A percentile compares a stretch with the other conserved stretches of the same genome.
Evolutionary conservation across 192 early-diverging fungal species (phyloP).

Genomic region (Linnemannia elongata): DNA sequence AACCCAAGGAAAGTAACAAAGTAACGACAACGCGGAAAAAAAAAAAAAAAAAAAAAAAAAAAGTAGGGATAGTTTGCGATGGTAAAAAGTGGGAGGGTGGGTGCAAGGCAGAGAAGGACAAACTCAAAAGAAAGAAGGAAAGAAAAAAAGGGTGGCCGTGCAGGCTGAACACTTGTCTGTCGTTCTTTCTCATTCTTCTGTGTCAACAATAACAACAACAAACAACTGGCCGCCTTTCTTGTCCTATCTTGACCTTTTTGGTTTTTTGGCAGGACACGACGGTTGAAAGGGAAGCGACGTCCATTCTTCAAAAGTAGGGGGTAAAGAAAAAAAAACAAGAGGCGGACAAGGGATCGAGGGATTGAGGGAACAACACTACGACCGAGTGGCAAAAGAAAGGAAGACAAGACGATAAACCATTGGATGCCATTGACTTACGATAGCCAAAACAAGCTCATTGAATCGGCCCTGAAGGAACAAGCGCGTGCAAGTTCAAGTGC

Average conservation of each 20-base stretch:
- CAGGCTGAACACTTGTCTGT: background rate
- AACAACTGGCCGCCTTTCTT: background rate
- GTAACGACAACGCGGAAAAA: background rate
- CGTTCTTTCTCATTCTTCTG: background rate
- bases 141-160: background rate
- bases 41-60: background rate
- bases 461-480: too few relatives aligned
- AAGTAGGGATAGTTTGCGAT: background rate
- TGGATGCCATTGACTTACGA: too few relatives aligned
- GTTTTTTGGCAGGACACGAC: background rate
- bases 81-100: background rate
- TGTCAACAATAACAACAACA: background rate
- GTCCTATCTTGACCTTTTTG: background rate
- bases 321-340: background rate
- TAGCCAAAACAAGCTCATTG: too few relatives aligned
- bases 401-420: too few relatives aligned
- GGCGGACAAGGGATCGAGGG: background rate
- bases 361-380: background rate
- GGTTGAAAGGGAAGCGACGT: background rate
- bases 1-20: background rate
- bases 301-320: slow-evolving; percentile 5
- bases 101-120: background rate
- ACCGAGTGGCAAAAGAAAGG: too few relatives aligned
- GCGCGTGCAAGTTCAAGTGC: too few relatives aligned
- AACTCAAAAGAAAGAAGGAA: background rate